Percentiles rank a stretch among this genome's conserved stretches.
phyloP scores from a whole-genome alignment of 345 rosid genomes.

The Eucalyptus lansdowneana region DNA sequence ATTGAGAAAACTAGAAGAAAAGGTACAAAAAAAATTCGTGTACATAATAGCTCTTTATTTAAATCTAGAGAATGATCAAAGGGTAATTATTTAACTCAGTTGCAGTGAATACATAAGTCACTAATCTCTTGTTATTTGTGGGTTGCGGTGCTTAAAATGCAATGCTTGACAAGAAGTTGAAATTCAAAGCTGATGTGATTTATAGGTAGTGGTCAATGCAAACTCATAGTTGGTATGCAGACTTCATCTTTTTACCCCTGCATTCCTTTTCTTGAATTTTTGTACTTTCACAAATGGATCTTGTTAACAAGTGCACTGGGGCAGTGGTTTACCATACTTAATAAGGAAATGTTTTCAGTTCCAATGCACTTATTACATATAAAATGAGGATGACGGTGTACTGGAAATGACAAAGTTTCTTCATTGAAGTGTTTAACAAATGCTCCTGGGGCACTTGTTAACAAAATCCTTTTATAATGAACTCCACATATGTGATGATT shows the following conservation, averaged over 20 bases:
- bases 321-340: neutral
- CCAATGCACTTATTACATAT: neutral
- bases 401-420: neutral
- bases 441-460: neutral
- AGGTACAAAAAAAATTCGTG: neutral
- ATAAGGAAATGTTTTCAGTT: neutral
- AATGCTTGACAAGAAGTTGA: neutral
- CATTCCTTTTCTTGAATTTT: neutral
- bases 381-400: neutral
- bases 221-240: neutral
- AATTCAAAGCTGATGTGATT: neutral
- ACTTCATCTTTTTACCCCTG: neutral
- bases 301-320: neutral
- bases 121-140: neutral
- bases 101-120: neutral
- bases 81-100: neutral
- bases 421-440: neutral
- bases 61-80: neutral
- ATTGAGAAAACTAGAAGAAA: neutral
- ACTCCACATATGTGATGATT: neutral
- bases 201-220: neutral
- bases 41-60: neutral
- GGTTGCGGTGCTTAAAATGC: neutral
- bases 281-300: neutral
- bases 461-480: neutral